Base-by-base conservation (phyloP, 2,329 filamentous ascomycete species). In the Arthrobotrys conoides region DNA sequence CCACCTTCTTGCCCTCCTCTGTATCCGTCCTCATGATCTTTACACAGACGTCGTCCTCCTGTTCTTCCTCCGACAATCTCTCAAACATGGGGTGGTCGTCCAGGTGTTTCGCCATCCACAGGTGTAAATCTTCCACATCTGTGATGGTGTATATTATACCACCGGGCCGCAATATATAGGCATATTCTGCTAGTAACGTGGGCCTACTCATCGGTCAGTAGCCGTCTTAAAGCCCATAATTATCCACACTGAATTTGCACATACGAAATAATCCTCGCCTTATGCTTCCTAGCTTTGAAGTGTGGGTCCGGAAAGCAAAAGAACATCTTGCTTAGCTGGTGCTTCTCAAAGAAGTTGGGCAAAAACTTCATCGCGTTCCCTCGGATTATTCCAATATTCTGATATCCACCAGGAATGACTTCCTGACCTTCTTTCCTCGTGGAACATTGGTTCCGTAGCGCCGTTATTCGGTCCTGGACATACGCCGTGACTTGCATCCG, bases 361-460 rank as follows among this genome's bases (percentile, higher is more conserved):
- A 99, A 87, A 85, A 98, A 99, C 84, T 99, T 99, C 96, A 99
- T 99, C 4, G 93, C 93, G 86, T 99, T 99, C 81, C 93, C 93
- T 80, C 96, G 91, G 59, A 99, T 87, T 83, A 93, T 96, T 38
- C 92, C 91, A 68, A 95, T 91, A 84, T 99, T 99, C 83, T 96
- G 91, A 84, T 93, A 98, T 57, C 86, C 84, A 18, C 84, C 84
- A 0, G 84, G 82, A 16, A 84, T 59, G 77, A 55, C 68, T 41
- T 73, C 79, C 64, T 85, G 84, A 30, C 84, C 83, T 5, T 86
- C 86, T 5, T 86, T 83, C 80, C 89, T 88, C 3, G 68, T 41
- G 3, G 48, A 36, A 49, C 22, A 66, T 83, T 94, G 91, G 12
- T 87, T 86, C 3, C 96, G 90, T 18, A 98, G 87, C 3, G 94